Percentiles rank a stretch among this genome's conserved stretches.
These are phyloP conservation scores for Bassia scoparia DNA, from an alignment of 148 eudicot genomes.

Conservation along the genomic window DNA sequence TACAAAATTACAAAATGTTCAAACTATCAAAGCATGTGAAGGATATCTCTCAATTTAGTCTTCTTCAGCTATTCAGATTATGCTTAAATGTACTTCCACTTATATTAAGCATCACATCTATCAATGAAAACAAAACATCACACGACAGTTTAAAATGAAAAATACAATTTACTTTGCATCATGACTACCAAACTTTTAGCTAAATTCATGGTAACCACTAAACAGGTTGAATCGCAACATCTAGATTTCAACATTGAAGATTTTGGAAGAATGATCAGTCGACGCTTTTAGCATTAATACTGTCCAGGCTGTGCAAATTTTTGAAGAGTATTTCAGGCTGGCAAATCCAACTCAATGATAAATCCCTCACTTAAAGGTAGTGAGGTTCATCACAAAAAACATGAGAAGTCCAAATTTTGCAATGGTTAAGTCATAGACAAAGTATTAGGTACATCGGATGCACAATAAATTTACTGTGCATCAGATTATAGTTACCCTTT, in stretches of 20 bases:
- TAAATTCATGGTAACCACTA: neutral
- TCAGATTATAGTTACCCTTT: too few species aligned
- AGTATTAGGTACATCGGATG: too few species aligned
- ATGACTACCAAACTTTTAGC: neutral
- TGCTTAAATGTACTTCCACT: neutral
- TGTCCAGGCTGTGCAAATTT: neutral
- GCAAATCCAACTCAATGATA: neutral
- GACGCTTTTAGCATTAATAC: neutral
- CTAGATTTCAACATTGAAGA: neutral
- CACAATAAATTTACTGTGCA: too few species aligned
- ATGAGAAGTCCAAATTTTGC: neutral
- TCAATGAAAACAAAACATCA: neutral
- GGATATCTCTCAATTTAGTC: too few species aligned
- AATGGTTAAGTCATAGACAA: too few species aligned
- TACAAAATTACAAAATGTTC: neutral
- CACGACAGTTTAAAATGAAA: neutral
- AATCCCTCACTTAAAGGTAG: neutral
- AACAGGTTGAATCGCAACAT: neutral
- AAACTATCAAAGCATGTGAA: too few species aligned
- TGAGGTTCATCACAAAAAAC: neutral
- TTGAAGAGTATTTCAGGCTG: neutral
- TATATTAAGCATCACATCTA: conserved; percentile 7
- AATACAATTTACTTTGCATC: neutral
- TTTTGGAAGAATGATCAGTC: neutral
- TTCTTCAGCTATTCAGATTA: neutral